Evolutionary conservation across 2,329 filamentous ascomycete genomes (phyloP).

Genomic region (Rosellinia necatrix): DNA sequence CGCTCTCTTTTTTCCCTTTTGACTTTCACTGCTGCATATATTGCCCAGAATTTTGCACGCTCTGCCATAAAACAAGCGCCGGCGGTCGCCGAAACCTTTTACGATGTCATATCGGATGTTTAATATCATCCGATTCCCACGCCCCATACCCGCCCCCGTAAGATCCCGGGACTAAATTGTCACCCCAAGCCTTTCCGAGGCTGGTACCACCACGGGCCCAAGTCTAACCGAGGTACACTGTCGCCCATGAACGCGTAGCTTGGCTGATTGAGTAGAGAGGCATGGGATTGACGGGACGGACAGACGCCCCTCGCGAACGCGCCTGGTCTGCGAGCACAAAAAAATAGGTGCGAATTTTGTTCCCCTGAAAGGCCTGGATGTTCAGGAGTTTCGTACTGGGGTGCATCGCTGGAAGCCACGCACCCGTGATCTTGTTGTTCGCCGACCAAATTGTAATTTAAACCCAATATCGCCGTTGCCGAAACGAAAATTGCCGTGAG

Average conservation of each 20-base stretch:
- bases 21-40: neutral
- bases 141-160: conserved; percentile 11
- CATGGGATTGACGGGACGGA: conserved; percentile 1
- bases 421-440: conserved; percentile 2
- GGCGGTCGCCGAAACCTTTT: conserved; percentile 9
- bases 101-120: conserved; percentile 22
- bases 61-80: neutral
- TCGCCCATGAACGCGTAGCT: conserved; percentile 1
- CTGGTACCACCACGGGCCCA: conserved; percentile 1
- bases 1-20: neutral
- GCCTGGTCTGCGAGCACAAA: neutral
- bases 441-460: conserved; percentile 12
- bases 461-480: conserved; percentile 8
- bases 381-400: neutral
- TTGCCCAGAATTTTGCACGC: neutral
- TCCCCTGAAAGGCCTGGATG: too few species aligned
- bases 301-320: neutral
- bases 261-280: conserved; percentile 3
- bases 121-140: conserved; percentile 22
- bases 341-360: too few species aligned
- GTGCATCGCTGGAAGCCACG: neutral
- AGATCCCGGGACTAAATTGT: conserved; percentile 9
- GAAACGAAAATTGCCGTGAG: neutral
- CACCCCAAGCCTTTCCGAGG: conserved; percentile 5
- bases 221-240: conserved; percentile 16